Conservation (phyloP, 2,329 filamentous ascomycete genomes). For the Epichloe aotearoae region DNA sequence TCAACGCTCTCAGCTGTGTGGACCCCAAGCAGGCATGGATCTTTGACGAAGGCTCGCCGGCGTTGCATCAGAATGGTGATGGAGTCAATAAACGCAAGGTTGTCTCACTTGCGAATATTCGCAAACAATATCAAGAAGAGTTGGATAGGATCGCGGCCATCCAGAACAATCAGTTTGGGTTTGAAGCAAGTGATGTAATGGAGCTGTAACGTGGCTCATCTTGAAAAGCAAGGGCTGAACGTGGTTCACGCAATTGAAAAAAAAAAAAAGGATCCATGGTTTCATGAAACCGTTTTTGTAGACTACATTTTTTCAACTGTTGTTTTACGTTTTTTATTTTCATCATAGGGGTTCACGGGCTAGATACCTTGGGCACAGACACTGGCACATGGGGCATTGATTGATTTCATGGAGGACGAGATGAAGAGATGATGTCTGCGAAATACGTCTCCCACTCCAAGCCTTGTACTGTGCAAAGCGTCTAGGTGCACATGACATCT, state of each 20-base stretch:
- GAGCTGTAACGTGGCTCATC: slow-evolving; percentile 23
- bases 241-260: not conserved
- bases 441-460: not conserved
- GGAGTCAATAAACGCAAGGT: slow-evolving; percentile 50
- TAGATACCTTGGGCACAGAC: slow-evolving; percentile 17
- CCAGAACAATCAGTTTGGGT: slow-evolving; percentile 78
- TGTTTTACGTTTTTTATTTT: not conserved
- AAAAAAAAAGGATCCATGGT: not conserved
- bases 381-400: not conserved
- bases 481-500: too few species aligned
- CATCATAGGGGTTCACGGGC: slow-evolving; percentile 7
- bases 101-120: slow-evolving; percentile 72
- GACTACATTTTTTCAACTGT: not conserved
- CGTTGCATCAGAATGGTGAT: slow-evolving; percentile 11
- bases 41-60: slow-evolving; percentile 26
- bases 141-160: slow-evolving; percentile 80
- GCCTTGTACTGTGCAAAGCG: not conserved
- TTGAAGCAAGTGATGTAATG: slow-evolving; percentile 44
- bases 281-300: not conserved
- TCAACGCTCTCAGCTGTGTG: slow-evolving; percentile 85
- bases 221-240: not conserved
- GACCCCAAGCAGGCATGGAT: slow-evolving; percentile 72
- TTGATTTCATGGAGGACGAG: slow-evolving; percentile 11
- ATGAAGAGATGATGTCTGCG: slow-evolving; percentile 4
- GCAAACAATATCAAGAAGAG: slow-evolving; percentile 81